phyloP scores from a whole-genome alignment of 768 basidiomycete genomes.

The Suillus brevipes region DNA sequence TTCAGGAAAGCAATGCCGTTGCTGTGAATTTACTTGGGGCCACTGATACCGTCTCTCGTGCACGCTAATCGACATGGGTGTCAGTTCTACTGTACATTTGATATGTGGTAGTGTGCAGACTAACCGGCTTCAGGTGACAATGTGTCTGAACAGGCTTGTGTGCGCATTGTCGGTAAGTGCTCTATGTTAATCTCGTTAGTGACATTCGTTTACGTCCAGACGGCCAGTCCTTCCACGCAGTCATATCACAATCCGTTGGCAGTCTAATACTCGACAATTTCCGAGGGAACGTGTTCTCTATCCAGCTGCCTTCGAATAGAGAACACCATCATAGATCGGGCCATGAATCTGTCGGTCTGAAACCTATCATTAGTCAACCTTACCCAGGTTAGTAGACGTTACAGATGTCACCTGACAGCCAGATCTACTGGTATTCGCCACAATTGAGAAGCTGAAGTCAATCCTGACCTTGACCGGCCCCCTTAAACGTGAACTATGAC shows the following conservation, averaged over 20 bases:
- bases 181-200: not conserved
- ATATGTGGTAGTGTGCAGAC: not conserved
- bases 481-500: too few species aligned
- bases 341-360: not conserved
- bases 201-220: not conserved
- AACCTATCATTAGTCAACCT: not conserved
- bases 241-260: not conserved
- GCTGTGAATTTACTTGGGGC: constrained; percentile 44
- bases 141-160: not conserved
- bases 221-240: not conserved
- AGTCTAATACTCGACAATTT: not conserved
- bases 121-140: not conserved
- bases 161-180: not conserved
- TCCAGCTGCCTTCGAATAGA: not conserved
- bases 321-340: not conserved
- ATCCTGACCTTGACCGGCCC: too few species aligned
- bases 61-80: not conserved
- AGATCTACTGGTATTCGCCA: not conserved
- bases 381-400: too few species aligned
- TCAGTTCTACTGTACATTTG: not conserved
- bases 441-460: too few species aligned
- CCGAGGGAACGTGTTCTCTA: not conserved
- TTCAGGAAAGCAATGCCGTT: constrained; percentile 57
- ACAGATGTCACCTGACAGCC: not conserved
- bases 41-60: constrained; percentile 25